Base-by-base conservation (phyloP, 331 rosid species). In the Prunus yedoensis region DNA sequence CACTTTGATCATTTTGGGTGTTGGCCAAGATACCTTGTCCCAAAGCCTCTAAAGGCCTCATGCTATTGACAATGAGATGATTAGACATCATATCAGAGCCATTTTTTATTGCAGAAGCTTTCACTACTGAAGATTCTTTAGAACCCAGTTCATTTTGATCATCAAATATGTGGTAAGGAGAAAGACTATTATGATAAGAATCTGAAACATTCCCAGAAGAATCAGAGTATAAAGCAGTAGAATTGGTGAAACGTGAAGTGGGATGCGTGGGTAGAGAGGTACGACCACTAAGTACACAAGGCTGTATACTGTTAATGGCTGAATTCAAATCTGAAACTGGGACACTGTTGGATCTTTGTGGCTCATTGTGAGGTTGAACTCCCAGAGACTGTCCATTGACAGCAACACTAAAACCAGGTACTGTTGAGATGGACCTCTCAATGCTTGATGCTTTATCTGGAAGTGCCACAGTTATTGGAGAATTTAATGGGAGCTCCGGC, bases 351-450 rank as follows among this genome's bases (percentile, higher is more conserved):
- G 88, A 77, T 89, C 89, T 88, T 61, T 8, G 83, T 64, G 89
- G 87, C 81, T 80, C 93, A 32, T 66, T 76, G 71, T 52, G 74
- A 75, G 75, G 79, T 79, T 70, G 81, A 70, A 47, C 81, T 52
- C 75, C 88, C 71, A 61, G 86, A 61, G 85, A 70, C 76, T 74
- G 86, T 78, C 81, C 88, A 71, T 30, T 72, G 78, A 79, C 78
- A 66, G 77, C 70, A 75, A 76, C 60, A 77, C 84, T 45, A 57
- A 91, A 88, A 78, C 89, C 90, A 77, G 96, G 93, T 61, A 94
- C 97, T 23, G 86, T 84, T 73, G 97, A 95, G 85, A 95, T 92
- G 86, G 97, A 95, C 87, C 93, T 89, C 80, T 88, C 91, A 66
- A 85, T 81, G 71, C 86, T 74, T 66, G 87, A 84, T 21, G 91